Evolutionary conservation across 768 basidiomycete species (phyloP).

Genomic region (Boletus rubescentipes): DNA sequence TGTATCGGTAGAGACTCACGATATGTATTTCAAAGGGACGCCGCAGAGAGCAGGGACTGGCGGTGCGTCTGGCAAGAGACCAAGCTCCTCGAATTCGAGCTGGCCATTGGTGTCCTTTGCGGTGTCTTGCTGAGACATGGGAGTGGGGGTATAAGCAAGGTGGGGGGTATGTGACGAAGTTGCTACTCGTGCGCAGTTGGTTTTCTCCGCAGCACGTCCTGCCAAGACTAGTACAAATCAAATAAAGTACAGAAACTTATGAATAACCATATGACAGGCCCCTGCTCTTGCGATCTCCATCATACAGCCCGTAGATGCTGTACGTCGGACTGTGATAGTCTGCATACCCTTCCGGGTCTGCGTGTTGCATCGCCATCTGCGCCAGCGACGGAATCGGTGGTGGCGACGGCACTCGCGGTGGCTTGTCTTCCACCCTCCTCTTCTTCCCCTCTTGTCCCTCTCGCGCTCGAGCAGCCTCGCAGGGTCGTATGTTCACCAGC

Average conservation of each 20-base stretch:
- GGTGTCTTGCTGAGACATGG: conserved; percentile 28
- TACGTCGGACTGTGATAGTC: conserved; percentile 81
- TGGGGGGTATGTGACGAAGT: conserved; percentile 7
- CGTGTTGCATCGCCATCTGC: conserved; percentile 70
- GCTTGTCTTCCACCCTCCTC: conserved; percentile 52
- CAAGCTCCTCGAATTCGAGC: conserved; percentile 46
- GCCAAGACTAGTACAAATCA: conserved; percentile 22
- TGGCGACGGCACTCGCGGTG: conserved; percentile 79
- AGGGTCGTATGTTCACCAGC: conserved; percentile 30
- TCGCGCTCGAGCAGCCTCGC: conserved; percentile 28
- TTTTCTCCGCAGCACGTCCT: conserved; percentile 20
- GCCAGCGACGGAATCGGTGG: conserved; percentile 70
- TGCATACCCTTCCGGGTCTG: conserved; percentile 58
- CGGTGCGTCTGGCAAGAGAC: conserved; percentile 37
- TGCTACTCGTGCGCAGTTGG: conserved; percentile 7
- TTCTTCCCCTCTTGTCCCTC: conserved; percentile 23
- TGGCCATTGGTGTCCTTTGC: conserved; percentile 36
- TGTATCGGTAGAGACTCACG: conserved; percentile 40
- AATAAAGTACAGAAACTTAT: conserved; percentile 7
- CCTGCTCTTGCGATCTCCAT: conserved; percentile 56
- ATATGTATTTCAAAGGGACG: conserved; percentile 76
- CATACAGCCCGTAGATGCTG: conserved; percentile 77
- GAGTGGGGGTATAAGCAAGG: conserved; percentile 26
- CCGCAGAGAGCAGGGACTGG: conserved; percentile 61
- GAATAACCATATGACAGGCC: conserved; percentile 25